Base-by-base conservation (phyloP, 2,329 filamentous ascomycete species). In the Scytalidium sp. region DNA sequence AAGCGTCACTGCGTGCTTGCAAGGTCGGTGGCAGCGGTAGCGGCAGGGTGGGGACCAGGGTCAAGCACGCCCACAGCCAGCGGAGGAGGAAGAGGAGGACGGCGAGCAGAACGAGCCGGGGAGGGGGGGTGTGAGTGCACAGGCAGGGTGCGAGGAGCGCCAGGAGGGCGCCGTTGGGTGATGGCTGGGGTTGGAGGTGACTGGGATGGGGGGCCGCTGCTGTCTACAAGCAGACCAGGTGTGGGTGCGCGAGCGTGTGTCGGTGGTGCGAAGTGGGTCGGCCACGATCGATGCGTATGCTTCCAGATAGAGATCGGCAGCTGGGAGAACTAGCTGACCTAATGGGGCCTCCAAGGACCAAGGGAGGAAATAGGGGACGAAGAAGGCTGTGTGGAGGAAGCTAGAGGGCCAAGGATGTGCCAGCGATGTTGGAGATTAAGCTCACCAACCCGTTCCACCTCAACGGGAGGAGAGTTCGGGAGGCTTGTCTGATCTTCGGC, bases 371-470 rank as follows among this genome's bases (percentile, higher is more conserved):
- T 7, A 36, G 32, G 32, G 32, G 7, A 27, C 13, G 32, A 36
- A 15, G 13, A 13, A 27, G n/a, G n/a, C n/a, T n/a, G n/a, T 27
- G 32, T 36, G 32, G 32, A 36, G 32, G 32, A 36, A n/a, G 15
- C 32, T 36, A 36, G 25, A n/a, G 11, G 5, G 32, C 11, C 32
- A 15, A n/a, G 32, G 32, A 36, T 36, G n/a, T n/a, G 32, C 32
- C 17, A 13, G 32, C 32, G 32, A 10, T 36, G 32, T 39, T 52
- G 43, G 56, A 59, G 55, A 57, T 56, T 59, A 59, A 60, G 57
- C 55, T 58, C 58, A 57, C 53, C 45, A 57, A 52, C 50, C 43
- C 41, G 40, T 45, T 51, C 58, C 54, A 50, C 53, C 59, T 52
- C 29, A 41, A 52, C 49, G 19, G 54, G 54, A 49, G 36, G 29